A percentile compares a stretch with the other conserved stretches of the same genome.
These are phyloP conservation scores for Periconia digitata DNA, from an alignment of 2,329 filamentous ascomycete genomes.

Conservation along the genomic window DNA sequence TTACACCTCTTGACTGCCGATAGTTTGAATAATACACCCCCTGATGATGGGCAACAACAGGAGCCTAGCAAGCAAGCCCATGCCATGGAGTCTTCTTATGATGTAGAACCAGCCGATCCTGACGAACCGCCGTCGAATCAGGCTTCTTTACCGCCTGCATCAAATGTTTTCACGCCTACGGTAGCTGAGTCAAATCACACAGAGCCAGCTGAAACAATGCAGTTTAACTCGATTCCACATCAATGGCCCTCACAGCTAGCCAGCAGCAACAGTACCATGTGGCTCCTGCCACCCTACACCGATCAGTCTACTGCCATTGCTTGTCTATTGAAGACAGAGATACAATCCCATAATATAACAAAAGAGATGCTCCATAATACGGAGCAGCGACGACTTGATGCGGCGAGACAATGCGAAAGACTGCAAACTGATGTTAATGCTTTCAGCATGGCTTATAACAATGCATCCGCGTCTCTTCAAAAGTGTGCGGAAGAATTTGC, in stretches of 20 bases:
- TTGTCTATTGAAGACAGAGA: conserved; percentile 11
- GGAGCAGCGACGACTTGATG: conserved; percentile 12
- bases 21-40: no score
- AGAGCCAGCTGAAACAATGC: neutral
- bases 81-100: no score
- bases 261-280: conserved; percentile 7
- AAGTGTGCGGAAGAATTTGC: neutral
- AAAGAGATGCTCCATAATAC: conserved; percentile 15
- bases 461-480: neutral
- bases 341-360: conserved; percentile 15
- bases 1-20: no score
- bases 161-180: no score
- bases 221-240: no score
- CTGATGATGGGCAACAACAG: no score
- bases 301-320: conserved; percentile 16
- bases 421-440: conserved; percentile 1
- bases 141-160: no score
- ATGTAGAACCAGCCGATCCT: no score
- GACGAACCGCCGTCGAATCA: no score
- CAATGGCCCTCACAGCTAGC: conserved; percentile 9
- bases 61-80: no score
- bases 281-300: conserved; percentile 10
- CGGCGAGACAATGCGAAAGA: conserved; percentile 6
- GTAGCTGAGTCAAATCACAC: no score
- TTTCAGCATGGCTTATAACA: neutral